Evolutionary conservation across 495 filamentous ascomycete species (phyloP).

Genomic region (Annulohypoxylon moriforme): DNA sequence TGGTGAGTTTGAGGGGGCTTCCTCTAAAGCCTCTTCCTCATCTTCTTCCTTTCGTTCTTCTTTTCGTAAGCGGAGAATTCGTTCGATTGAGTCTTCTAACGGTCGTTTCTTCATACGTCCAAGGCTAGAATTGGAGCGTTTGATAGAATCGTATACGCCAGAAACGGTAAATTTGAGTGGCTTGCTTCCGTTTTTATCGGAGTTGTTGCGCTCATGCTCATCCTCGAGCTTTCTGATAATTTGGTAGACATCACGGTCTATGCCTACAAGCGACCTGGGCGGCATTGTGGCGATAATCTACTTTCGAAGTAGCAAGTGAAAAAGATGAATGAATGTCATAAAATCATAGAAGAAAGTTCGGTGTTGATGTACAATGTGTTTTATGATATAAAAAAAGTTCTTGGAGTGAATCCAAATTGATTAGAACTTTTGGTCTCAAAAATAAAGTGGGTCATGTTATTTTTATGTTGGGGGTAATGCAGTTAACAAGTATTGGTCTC

Average conservation of each 20-base stretch:
- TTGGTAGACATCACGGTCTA: conserved; percentile 70
- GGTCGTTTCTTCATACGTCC: conserved; percentile 81
- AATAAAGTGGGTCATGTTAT: conserved; percentile 23
- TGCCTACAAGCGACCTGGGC: conserved; percentile 42
- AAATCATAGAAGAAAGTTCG: background rate
- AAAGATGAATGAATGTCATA: background rate
- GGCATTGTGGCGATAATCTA: conserved; percentile 29
- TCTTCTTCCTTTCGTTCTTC: conserved; percentile 70
- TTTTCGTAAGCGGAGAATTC: conserved; percentile 79
- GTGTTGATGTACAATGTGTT: background rate
- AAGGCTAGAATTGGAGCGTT: conserved; percentile 84
- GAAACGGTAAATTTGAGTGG: conserved; percentile 64
- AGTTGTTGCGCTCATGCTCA: conserved; percentile 61
- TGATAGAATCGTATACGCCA: conserved; percentile 78
- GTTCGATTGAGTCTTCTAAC: conserved; percentile 86
- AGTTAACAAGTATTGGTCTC: background rate
- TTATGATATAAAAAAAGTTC: background rate
- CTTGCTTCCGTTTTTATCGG: conserved; percentile 41
- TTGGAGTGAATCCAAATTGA: background rate
- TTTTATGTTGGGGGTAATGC: conserved; percentile 3
- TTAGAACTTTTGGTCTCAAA: background rate
- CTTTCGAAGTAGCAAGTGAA: background rate
- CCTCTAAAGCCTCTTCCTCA: conserved; percentile 71
- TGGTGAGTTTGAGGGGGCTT: conserved; percentile 57
- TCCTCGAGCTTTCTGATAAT: conserved; percentile 78